A percentile compares a stretch with the other conserved stretches of the same genome.
Evolutionary conservation across 2,329 filamentous ascomycete genomes (phyloP).

Genomic region (Hyphodiscus sp.): DNA sequence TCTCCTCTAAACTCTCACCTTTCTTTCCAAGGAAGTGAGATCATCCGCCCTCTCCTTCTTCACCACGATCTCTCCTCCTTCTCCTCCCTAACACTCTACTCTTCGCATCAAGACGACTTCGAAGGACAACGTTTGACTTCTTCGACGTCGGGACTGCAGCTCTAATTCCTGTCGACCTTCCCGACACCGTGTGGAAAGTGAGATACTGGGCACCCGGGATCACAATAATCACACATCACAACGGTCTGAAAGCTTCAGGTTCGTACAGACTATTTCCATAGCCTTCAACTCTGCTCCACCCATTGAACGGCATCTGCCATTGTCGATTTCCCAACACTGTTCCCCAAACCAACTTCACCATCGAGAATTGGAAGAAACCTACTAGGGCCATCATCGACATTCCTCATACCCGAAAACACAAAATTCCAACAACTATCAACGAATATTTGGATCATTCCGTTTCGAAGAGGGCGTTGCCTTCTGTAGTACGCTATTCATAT

Average conservation of each 20-base stretch:
- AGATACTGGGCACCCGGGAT: conserved; percentile 4
- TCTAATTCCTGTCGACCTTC: conserved; percentile 1
- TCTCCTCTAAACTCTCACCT: too few species aligned
- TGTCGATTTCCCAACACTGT: background rate
- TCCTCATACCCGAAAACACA: background rate
- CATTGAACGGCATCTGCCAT: background rate
- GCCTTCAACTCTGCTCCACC: background rate
- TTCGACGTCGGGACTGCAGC: conserved; percentile 16
- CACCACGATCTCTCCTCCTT: background rate
- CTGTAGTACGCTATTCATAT: background rate
- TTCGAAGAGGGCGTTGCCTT: background rate
- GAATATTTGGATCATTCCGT: background rate
- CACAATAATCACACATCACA: background rate
- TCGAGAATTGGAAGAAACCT: background rate
- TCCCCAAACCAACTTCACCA: background rate
- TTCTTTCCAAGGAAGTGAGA: background rate
- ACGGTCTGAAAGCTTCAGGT: conserved; percentile 3
- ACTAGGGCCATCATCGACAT: background rate
- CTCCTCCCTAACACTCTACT: background rate
- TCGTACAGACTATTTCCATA: conserved; percentile 8
- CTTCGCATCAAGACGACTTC: background rate
- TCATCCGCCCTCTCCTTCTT: conserved; percentile 2
- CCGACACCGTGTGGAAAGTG: background rate
- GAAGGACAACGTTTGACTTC: conserved; percentile 2
- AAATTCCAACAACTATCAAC: background rate